These are phyloP conservation scores for Penicillium sp. DNA, from an alignment of 2,329 filamentous ascomycete genomes.

Conservation along the genomic window DNA sequence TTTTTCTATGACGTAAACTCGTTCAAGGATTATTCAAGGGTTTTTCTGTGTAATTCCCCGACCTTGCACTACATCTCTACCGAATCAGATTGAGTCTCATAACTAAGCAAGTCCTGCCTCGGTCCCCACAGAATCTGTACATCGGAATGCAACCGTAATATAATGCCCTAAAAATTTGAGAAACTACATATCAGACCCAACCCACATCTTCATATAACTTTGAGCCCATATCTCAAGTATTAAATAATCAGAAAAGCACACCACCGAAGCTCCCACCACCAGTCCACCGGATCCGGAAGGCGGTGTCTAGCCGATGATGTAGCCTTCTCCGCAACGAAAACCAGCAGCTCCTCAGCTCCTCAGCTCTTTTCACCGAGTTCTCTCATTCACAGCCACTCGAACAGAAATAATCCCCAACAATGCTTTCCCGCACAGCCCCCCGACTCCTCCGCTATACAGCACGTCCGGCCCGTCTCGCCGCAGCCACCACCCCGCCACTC, in stretches of 20 bases:
- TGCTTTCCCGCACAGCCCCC: conserved; percentile 47
- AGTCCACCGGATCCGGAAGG: conserved; percentile 4
- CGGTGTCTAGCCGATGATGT: conserved; percentile 14
- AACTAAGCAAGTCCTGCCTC: neutral
- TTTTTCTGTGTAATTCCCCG: too few species aligned
- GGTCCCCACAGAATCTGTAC: neutral
- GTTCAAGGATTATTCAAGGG: too few species aligned
- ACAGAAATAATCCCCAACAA: conserved; percentile 20
- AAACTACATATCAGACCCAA: neutral
- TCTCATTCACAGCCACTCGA: neutral
- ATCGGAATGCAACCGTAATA: neutral
- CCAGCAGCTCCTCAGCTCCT: neutral
- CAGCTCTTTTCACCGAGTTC: neutral
- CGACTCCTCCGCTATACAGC: conserved; percentile 39
- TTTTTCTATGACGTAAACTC: too few species aligned
- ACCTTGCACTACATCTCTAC: too few species aligned
- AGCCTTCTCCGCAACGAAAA: conserved; percentile 13
- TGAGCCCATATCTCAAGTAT: too few species aligned
- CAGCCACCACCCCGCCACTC: conserved; percentile 15
- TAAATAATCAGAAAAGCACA: neutral
- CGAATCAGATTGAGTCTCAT: neutral
- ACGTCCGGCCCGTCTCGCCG: conserved; percentile 27
- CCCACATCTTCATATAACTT: too few species aligned
- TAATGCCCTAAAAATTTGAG: neutral
- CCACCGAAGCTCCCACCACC: neutral